Conservation (phyloP, 768 basidiomycete genomes). For the Psilocybe cubensis region DNA sequence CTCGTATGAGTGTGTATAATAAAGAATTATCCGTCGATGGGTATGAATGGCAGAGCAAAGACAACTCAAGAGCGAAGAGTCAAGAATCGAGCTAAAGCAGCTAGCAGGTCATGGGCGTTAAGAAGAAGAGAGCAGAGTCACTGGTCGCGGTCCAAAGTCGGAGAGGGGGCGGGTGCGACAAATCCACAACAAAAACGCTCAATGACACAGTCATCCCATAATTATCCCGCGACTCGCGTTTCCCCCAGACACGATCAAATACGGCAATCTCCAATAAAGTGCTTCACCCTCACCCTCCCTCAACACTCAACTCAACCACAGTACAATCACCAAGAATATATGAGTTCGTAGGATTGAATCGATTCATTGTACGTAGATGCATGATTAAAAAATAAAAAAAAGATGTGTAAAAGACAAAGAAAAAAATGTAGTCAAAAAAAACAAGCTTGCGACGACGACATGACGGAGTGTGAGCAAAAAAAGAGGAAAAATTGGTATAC, state of each 20-base stretch:
- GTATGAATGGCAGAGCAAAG: no score
- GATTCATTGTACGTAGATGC: neutral
- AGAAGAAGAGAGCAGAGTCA: no score
- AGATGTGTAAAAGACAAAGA: neutral
- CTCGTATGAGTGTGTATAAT: no score
- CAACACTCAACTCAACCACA: neutral
- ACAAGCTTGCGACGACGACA: slow-evolving; percentile 1
- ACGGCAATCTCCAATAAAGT: neutral
- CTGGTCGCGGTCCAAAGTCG: neutral
- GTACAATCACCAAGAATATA: no score
- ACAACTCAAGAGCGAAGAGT: no score
- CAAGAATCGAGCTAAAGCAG: no score
- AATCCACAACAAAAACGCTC: neutral
- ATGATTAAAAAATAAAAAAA: neutral
- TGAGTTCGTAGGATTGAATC: neutral
- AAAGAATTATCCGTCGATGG: no score
- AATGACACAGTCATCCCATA: neutral
- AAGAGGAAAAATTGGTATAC: no score
- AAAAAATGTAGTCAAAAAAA: neutral
- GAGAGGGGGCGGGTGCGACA: neutral
- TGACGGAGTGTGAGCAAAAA: no score
- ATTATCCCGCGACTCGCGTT: no score
- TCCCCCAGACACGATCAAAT: neutral
- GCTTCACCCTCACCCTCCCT: neutral
- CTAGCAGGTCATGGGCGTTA: neutral